Evolutionary conservation across 2,329 filamentous ascomycete species (phyloP).

Genomic region (Nigrospora oryzae): DNA sequence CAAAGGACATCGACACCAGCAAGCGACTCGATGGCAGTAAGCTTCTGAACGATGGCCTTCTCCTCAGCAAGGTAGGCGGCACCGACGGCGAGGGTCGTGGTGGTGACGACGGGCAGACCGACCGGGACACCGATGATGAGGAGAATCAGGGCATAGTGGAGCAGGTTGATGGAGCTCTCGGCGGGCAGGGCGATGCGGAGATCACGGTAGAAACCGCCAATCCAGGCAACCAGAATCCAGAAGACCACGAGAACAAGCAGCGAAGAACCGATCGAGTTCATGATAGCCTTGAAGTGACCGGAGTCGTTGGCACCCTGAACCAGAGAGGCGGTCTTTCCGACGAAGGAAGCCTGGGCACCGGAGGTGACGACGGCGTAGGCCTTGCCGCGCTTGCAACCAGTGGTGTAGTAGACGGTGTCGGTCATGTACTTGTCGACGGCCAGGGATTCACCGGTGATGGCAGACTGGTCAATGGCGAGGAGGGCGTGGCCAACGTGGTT

Average conservation of each 20-base stretch:
- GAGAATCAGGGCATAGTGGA: conserved; percentile 61
- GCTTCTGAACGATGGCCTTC: conserved; percentile 73
- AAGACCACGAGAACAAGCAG: conserved; percentile 70
- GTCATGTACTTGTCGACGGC: conserved; percentile 75
- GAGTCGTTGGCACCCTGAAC: conserved; percentile 69
- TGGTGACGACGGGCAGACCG: conserved; percentile 72
- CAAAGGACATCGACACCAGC: conserved; percentile 69
- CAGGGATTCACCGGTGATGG: conserved; percentile 73
- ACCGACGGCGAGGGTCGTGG: conserved; percentile 68
- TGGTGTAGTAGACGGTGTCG: conserved; percentile 69
- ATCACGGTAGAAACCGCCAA: conserved; percentile 71
- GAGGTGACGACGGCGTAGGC: conserved; percentile 61
- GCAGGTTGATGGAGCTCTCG: conserved; percentile 41
- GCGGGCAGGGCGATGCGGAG: conserved; percentile 52
- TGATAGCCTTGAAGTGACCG: conserved; percentile 76
- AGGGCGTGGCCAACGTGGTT: conserved; percentile 57
- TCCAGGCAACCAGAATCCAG: conserved; percentile 68
- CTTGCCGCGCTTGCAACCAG: conserved; percentile 74
- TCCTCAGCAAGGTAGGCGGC: conserved; percentile 70
- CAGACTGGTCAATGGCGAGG: conserved; percentile 68
- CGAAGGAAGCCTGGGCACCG: conserved; percentile 65
- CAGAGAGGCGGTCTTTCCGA: conserved; percentile 65
- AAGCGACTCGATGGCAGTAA: conserved; percentile 70
- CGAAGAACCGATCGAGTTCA: conserved; percentile 71
- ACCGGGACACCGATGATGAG: conserved; percentile 74